Evolutionary conservation across 495 filamentous ascomycete species (phyloP).

Genomic region (Aspergillus saccharolyticus): DNA sequence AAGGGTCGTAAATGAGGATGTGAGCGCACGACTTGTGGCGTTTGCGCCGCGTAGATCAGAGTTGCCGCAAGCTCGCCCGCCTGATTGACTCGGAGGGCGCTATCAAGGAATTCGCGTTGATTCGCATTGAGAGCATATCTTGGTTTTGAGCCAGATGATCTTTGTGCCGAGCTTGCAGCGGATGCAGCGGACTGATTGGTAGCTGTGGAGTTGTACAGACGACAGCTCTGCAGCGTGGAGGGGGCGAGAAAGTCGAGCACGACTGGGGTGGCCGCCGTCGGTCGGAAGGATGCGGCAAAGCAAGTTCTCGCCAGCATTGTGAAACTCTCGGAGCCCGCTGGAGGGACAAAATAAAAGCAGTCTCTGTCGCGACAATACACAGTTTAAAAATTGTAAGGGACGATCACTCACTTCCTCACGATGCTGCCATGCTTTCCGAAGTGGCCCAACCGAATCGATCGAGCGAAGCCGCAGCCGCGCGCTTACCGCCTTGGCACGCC

Average conservation of each 20-base stretch:
- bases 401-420: too few relatives aligned
- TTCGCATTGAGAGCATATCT: slow-evolving; percentile 60
- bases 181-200: slow-evolving; percentile 7
- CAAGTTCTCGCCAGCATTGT: slow-evolving; percentile 17
- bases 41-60: slow-evolving; percentile 80
- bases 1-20: slow-evolving; percentile 83
- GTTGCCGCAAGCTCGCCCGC: slow-evolving; percentile 84
- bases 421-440: slow-evolving; percentile 8
- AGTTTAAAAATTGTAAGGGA: neutral
- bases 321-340: neutral
- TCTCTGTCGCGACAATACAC: neutral
- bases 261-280: slow-evolving; percentile 18
- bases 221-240: slow-evolving; percentile 21
- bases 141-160: slow-evolving; percentile 30
- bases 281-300: slow-evolving; percentile 15
- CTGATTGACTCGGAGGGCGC: slow-evolving; percentile 84
- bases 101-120: slow-evolving; percentile 72
- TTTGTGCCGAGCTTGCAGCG: neutral
- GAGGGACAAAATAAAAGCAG: neutral
- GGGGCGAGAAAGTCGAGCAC: slow-evolving; percentile 43
- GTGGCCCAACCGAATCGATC: slow-evolving; percentile 11
- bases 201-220: slow-evolving; percentile 30
- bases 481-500: slow-evolving; percentile 20
- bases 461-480: slow-evolving; percentile 17
- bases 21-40: slow-evolving; percentile 62